Conservation (phyloP, 495 filamentous ascomycete genomes). For the Xylaria palmicola region DNA sequence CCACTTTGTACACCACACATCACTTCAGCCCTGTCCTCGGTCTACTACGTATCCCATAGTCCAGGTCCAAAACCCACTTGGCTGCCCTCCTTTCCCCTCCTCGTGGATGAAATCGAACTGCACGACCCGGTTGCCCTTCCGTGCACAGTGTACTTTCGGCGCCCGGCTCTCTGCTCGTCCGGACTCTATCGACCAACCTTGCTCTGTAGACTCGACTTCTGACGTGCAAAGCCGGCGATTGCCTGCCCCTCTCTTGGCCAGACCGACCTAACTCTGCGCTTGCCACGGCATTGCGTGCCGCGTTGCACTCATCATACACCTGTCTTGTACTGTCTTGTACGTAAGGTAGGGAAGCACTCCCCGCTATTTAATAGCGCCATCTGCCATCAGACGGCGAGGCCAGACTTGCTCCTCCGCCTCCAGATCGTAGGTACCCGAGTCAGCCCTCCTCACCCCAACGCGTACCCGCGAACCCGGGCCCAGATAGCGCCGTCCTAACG, state of each 20-base stretch:
- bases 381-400: background rate
- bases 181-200: background rate
- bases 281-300: slow-evolving; percentile 6
- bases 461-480: background rate
- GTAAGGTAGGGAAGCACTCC: background rate
- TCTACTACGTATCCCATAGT: background rate
- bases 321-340: background rate
- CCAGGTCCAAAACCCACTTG: background rate
- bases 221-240: background rate
- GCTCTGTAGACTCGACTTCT: background rate
- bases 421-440: background rate
- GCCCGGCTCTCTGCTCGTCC: no score
- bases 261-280: slow-evolving; percentile 3
- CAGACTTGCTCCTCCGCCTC: background rate
- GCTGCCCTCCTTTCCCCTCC: background rate
- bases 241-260: slow-evolving; percentile 7
- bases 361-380: slow-evolving; percentile 6
- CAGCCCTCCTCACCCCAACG: background rate
- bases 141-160: no score
- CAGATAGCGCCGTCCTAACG: background rate
- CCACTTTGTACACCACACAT: slow-evolving; percentile 13
- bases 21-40: background rate
- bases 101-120: background rate
- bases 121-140: no score
- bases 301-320: background rate